Conservation (phyloP, 345 rosid genomes). For the Dovyalis caffra region DNA sequence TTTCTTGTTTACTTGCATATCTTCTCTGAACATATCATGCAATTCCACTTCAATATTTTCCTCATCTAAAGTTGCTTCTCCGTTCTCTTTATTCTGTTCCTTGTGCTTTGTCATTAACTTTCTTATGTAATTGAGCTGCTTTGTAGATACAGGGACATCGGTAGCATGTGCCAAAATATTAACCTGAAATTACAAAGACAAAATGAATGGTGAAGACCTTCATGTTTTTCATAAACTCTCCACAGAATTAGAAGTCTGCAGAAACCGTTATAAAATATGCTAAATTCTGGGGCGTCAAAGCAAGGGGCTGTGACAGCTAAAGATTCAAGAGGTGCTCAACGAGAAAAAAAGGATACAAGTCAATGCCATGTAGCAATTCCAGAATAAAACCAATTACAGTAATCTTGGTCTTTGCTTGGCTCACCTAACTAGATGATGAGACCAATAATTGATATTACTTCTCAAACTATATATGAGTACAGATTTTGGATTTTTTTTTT, state of each 20-base stretch:
- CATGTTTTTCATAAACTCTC: not conserved
- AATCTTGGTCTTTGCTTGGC: not conserved
- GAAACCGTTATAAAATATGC: not conserved
- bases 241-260: not conserved
- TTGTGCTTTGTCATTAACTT: constrained; percentile 63
- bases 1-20: constrained; percentile 30
- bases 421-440: not conserved
- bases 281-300: too few species aligned
- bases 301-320: not conserved
- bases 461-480: not conserved
- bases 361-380: too few species aligned
- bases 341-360: not conserved
- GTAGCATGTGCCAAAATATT: constrained; percentile 80
- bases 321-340: not conserved
- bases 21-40: constrained; percentile 31
- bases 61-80: constrained; percentile 21
- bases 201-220: constrained; percentile 17
- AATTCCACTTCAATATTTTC: constrained; percentile 30
- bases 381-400: too few species aligned
- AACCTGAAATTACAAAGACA: constrained; percentile 55
- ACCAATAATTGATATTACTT: not conserved
- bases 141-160: constrained; percentile 64
- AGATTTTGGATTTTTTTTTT: too few species aligned
- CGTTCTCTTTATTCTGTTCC: constrained; percentile 34
- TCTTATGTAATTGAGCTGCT: constrained; percentile 74